Base-by-base conservation (phyloP, 2,329 filamentous ascomycete genomes). In the Apiospora hydei region DNA sequence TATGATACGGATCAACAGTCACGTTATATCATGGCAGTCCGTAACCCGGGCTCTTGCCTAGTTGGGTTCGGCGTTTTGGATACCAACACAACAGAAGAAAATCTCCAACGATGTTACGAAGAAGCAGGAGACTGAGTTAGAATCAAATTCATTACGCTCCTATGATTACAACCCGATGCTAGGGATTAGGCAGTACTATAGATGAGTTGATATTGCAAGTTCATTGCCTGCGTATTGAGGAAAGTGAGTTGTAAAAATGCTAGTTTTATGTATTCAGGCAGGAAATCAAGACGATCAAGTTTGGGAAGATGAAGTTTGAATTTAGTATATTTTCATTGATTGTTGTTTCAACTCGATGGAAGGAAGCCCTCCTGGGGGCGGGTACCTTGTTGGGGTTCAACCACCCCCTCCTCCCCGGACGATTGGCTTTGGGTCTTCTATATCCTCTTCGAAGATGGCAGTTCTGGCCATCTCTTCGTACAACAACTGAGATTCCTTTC, bases 1-100 rank as follows among this genome's bases (percentile, higher is more conserved):
- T 64, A 64, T 41, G 57, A 64, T 38, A 64, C 57, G 57, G 57
- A 64, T 64, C 57, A 64, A 64, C 57, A 64, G 57, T 41, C 34
- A 64, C 57, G 57, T 41, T 64, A 41, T 41, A 41, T n/a, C 57
- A 64, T 64, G 57, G 34, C 34, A 64, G 57, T 41, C 34, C 18
- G 34, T n/a, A 41, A 38, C 24, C 18, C 18, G 57, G 34, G 57
- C 30, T 64, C 18, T 38, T 41, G 34, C 24, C 34, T 41, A 24
- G 30, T 64, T 64, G 57, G 57, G 41, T 41, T 41, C 57, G 57
- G 57, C 57, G 34, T 64, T 64, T n/a, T 41, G 57, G 57, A 41
- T 64, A 64, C 34, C 34, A 18, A 64, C 57, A 34, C 57, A 64
- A 38, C 57, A 41, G 57, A 41, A 64, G 34, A 64, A 64, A 41